Evolutionary conservation across 805 yeast species (phyloP), one percentile per base, ranked within the genome.

Genomic region (Candida ficus): DNA sequence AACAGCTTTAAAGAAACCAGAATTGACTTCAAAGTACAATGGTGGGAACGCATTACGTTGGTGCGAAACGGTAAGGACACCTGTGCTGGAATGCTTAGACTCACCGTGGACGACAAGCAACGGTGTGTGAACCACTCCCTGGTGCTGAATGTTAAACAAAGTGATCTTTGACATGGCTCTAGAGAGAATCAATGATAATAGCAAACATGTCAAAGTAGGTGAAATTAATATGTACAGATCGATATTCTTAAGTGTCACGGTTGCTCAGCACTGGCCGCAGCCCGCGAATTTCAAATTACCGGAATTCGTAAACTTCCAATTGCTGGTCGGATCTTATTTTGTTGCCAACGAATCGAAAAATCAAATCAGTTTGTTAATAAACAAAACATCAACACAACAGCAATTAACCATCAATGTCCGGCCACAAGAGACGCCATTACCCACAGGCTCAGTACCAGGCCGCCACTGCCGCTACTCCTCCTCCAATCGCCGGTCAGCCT

Each of bases 1-100:
- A 14, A 85, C 54, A 0, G 86, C 85, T 59, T 89, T 90, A 70
- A 90, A 91, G 44, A 73, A 71, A 1, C 83, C 80, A 17, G 73
- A 64, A 39, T 78, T 76, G 7, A 89, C 76, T 44, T 90, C 95
- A 52, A 71, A 84, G 39, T 70, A 67, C 50, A 78, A 81, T 0
- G 87, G 75, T 0, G 96, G 95, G 45, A 46, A 64, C 21, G 53
- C 60, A 53, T 47, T 56, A 48, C 59, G 68, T 55, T 57, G 68
- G 49, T 60, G 70, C 45, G 65, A 68, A 33, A 68, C 76, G 11
- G 71, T 67, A 27, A 67, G 58, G 29, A 64, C 64, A 7, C 76
- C 75, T 11, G 41, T 17, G 4, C 46, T 34, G 3, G 52, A 31
- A 1, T 38, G 50, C 1, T 64, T 39, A 5, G 67, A 60, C 29